Percentiles rank a stretch among this genome's conserved stretches.
Evolutionary conservation across 2,329 filamentous ascomycete species (phyloP).

Genomic region (Phaeoacremonium minimum): DNA sequence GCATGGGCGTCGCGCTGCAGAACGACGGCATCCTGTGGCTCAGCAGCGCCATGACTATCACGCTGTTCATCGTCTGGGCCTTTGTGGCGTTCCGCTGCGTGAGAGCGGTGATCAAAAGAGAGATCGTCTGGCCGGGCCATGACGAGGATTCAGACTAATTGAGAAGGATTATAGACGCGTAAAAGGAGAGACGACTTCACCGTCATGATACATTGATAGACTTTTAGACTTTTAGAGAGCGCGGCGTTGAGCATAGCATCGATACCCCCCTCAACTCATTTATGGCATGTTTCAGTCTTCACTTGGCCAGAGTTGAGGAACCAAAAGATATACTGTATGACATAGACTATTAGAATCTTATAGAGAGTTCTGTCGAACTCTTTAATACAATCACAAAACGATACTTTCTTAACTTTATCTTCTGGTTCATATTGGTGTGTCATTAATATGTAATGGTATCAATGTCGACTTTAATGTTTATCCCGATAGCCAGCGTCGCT

Average conservation of each 20-base stretch:
- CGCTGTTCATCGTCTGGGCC: conserved; percentile 51
- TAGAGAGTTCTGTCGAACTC: too few species aligned
- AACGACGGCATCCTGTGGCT: conserved; percentile 50
- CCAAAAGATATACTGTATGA: too few species aligned
- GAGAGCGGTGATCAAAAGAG: conserved; percentile 41
- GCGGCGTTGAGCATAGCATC: neutral
- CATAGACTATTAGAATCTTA: too few species aligned
- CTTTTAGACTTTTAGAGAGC: neutral
- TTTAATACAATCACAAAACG: too few species aligned
- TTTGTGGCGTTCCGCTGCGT: conserved; percentile 44
- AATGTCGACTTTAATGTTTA: too few species aligned
- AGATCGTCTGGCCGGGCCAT: conserved; percentile 55
- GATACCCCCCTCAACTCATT: neutral
- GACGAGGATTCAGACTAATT: conserved; percentile 45
- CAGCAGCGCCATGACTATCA: conserved; percentile 49
- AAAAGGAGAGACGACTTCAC: neutral
- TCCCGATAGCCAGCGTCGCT: too few species aligned
- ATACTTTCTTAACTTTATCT: too few species aligned
- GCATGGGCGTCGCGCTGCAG: conserved; percentile 46
- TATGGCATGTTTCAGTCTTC: neutral
- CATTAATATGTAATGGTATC: too few species aligned
- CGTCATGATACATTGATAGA: neutral
- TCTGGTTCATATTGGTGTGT: too few species aligned
- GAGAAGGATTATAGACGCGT: too few species aligned
- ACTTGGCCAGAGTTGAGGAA: too few species aligned